Conservation (phyloP, 306 rosid species). For the Cicer chorassanicum region DNA sequence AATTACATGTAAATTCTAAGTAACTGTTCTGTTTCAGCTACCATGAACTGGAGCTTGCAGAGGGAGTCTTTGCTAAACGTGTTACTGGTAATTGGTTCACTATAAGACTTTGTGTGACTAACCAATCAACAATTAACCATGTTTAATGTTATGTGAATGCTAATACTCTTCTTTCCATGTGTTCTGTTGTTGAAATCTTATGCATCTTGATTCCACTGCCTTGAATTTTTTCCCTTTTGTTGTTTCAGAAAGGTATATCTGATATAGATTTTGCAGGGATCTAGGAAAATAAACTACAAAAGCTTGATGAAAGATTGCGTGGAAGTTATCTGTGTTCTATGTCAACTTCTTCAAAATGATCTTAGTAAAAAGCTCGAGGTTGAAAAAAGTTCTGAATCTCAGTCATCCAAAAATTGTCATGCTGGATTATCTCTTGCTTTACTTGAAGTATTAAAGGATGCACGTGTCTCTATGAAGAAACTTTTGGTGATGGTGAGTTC, state of each 20-base stretch:
- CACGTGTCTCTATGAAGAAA: constrained; percentile 62
- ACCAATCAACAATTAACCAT: constrained; percentile 34
- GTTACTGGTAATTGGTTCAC: constrained; percentile 66
- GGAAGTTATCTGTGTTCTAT: constrained; percentile 62
- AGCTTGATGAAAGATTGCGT: constrained; percentile 73
- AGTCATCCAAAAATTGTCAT: constrained; percentile 47
- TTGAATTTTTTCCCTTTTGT: constrained; percentile 20
- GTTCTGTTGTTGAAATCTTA: constrained; percentile 39
- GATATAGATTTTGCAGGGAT: constrained; percentile 65
- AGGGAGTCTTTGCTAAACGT: constrained; percentile 81
- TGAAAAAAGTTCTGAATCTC: constrained; percentile 48
- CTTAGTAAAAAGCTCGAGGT: constrained; percentile 43
- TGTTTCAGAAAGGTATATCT: constrained; percentile 37
- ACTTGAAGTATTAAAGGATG: constrained; percentile 64
- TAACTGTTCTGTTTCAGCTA: constrained; percentile 62
- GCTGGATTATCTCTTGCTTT: constrained; percentile 59
- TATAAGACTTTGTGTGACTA: constrained; percentile 37
- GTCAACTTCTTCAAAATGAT: constrained; percentile 55
- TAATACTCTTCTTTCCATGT: constrained; percentile 18
- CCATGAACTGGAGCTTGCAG: constrained; percentile 66
- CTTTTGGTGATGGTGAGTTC: constrained; percentile 67
- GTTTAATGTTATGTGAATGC: constrained; percentile 13
- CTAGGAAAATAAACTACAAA: constrained; percentile 73
- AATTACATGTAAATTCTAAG: constrained; percentile 41
- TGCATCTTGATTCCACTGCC: constrained; percentile 30